phyloP scores from a whole-genome alignment of 2,329 filamentous ascomycete species.

The Epichloe festucae region DNA sequence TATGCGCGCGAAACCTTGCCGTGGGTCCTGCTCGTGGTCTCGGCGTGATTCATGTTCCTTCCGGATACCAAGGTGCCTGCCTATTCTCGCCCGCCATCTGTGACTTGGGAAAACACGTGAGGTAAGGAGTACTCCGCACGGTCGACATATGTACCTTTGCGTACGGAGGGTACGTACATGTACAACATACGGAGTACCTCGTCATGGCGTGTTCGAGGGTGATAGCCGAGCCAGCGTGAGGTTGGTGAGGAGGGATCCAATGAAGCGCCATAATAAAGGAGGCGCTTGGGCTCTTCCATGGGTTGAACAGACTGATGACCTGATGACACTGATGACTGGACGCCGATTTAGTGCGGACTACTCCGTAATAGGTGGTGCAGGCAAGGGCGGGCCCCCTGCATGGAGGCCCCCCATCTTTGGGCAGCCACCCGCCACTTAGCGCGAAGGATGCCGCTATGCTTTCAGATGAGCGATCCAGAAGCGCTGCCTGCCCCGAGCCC shows the following conservation, averaged over 20 bases:
- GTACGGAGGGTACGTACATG: fast-evolving
- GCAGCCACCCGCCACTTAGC: constrained; percentile 3
- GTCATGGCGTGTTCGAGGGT: neutral
- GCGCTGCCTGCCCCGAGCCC: neutral
- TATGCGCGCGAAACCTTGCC: too few relatives aligned
- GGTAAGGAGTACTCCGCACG: too few relatives aligned
- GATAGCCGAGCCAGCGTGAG: neutral
- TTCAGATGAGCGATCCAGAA: neutral
- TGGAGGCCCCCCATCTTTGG: neutral
- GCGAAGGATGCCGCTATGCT: neutral
- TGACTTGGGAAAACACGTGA: too few relatives aligned
- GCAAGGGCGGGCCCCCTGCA: neutral
- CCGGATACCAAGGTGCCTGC: too few relatives aligned
- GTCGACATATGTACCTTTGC: too few relatives aligned
- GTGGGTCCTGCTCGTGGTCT: too few relatives aligned
- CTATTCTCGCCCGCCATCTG: too few relatives aligned
- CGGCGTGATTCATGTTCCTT: too few relatives aligned
- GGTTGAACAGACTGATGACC: neutral
- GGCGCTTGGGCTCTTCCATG: too few relatives aligned
- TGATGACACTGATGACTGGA: too few relatives aligned
- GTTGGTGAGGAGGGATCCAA: too few relatives aligned
- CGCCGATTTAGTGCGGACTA: too few relatives aligned
- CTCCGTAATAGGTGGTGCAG: neutral
- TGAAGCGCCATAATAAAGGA: neutral
- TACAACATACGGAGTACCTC: neutral